Evolutionary conservation across 495 filamentous ascomycete species (phyloP), one percentile per base, ranked within the genome.

Genomic region (Annulohypoxylon maeteangense): DNA sequence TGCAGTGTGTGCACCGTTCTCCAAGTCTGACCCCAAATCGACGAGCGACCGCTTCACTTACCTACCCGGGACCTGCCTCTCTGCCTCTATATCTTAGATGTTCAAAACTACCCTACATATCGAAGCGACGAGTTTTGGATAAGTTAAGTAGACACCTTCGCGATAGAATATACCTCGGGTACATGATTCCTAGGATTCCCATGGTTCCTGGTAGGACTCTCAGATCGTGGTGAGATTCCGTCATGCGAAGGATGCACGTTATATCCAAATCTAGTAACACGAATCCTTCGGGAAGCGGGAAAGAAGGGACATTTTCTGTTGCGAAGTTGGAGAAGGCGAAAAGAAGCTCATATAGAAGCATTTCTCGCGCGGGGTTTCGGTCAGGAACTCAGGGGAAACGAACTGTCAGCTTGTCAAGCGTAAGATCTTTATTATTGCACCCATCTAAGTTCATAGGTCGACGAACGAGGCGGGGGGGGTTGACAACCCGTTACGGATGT

Each of bases 391-490:
- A 59, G 56, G 62, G 48, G 62, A 47, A 56, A 25, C 40, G 5
- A 48, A 27, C 23, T 58, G 59, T 63, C 53, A 60, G 45, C 44
- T 34, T 36, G 53, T 40, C 29, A 60, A 23, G 55, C 38, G 56
- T 71, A 38, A 71, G 56, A 71, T 71, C 56, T 71, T 71, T 71
- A 71, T 47, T 65, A 42, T 34, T 54, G 34, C 25, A 32, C n/a
- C 14, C 29, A 22, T 66, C 23, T 7, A 38, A 38, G 16, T 58
- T 50, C 60, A 63, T 50, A 64, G 60, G 61, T 34, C 32, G n/a
- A 32, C 31, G 59, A 69, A 57, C 58, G 58, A 69, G 59, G 59
- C 20, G 38, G 44, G 7, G 11, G n/a, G 22, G 22, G 42, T 38
- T 25, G 25, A 38, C 60, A 16, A 42, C 22, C 47, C 22, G 25